phyloP scores from a whole-genome alignment of 768 basidiomycete species.

The Sporobolomyces phaffii region DNA sequence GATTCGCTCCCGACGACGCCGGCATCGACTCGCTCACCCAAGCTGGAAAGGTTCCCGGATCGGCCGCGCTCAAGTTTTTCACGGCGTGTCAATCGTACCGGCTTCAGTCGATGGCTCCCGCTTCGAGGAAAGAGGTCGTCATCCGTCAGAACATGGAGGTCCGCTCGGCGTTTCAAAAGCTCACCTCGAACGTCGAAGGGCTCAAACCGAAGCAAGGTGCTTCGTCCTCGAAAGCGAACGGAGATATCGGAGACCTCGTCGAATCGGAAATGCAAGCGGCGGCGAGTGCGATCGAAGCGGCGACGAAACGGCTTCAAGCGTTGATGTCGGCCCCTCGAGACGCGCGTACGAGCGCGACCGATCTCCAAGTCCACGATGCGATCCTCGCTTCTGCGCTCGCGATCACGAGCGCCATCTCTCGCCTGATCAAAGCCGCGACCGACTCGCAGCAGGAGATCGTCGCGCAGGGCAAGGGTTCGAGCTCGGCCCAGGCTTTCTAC shows the following conservation, averaged over 20 bases:
- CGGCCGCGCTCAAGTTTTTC: slow-evolving; percentile 84
- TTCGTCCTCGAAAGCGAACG: slow-evolving; percentile 67
- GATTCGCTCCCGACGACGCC: slow-evolving; percentile 82
- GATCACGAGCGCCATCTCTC: slow-evolving; percentile 89
- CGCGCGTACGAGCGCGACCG: slow-evolving; percentile 78
- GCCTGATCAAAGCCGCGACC: slow-evolving; percentile 91
- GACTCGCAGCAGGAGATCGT: slow-evolving; percentile 99
- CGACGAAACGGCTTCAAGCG: slow-evolving; percentile 79
- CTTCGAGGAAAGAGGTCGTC: slow-evolving; percentile 74
- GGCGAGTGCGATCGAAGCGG: slow-evolving; percentile 84
- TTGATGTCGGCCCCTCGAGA: slow-evolving; percentile 89
- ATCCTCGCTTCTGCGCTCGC: slow-evolving; percentile 89
- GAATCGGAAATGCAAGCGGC: slow-evolving; percentile 94
- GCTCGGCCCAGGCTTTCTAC: slow-evolving; percentile 92
- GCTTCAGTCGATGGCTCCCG: slow-evolving; percentile 64
- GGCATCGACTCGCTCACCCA: slow-evolving; percentile 81
- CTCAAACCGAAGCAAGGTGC: slow-evolving; percentile 78
- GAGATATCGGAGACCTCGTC: slow-evolving; percentile 91
- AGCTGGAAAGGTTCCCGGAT: slow-evolving; percentile 77
- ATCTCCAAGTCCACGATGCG: slow-evolving; percentile 95
- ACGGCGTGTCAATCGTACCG: slow-evolving; percentile 94
- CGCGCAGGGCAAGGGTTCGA: slow-evolving; percentile 86
- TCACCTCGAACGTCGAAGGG: slow-evolving; percentile 79
- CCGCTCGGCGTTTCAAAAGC: slow-evolving; percentile 69
- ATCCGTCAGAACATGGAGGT: slow-evolving; percentile 83